Evolutionary conservation across 1,139 yeast genomes (phyloP).

Genomic region (Yamadazyma sp.): DNA sequence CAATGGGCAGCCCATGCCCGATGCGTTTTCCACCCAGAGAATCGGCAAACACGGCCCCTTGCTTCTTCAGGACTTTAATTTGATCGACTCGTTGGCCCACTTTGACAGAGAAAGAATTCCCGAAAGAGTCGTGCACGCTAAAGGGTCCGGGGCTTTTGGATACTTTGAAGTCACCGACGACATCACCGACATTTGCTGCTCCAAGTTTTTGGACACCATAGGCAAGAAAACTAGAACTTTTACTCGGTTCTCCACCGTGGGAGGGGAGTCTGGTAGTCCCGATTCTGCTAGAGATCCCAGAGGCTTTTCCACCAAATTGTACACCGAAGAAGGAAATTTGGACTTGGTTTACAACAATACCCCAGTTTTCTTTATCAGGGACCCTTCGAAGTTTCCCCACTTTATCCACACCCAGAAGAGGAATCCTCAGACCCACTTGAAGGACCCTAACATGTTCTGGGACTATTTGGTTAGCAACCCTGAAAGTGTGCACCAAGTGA

Average conservation of each 20-base stretch:
- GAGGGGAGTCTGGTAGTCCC: constrained; percentile 76
- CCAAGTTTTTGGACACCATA: constrained; percentile 60
- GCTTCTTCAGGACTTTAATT: constrained; percentile 68
- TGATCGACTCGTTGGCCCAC: constrained; percentile 70
- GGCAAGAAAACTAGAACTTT: constrained; percentile 71
- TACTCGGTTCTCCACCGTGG: constrained; percentile 78
- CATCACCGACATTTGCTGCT: constrained; percentile 61
- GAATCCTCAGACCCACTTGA: constrained; percentile 71
- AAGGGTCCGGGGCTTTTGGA: constrained; percentile 80
- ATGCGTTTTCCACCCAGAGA: constrained; percentile 65
- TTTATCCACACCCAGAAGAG: constrained; percentile 78
- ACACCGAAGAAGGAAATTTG: constrained; percentile 78
- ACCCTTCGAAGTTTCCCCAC: constrained; percentile 78
- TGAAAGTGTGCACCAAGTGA: constrained; percentile 59
- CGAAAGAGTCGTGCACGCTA: constrained; percentile 82
- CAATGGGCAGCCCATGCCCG: constrained; percentile 62
- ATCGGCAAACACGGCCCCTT: constrained; percentile 68
- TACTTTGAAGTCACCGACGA: constrained; percentile 75
- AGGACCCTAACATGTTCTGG: constrained; percentile 71
- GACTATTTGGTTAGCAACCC: constrained; percentile 56
- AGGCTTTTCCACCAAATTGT: constrained; percentile 74
- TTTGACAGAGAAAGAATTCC: constrained; percentile 81
- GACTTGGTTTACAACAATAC: constrained; percentile 85
- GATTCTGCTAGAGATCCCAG: constrained; percentile 84
- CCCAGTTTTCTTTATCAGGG: constrained; percentile 77